Evolutionary conservation across 805 yeast species (phyloP), one percentile per base, ranked within the genome.

Genomic region (Starmerella tilneyi): DNA sequence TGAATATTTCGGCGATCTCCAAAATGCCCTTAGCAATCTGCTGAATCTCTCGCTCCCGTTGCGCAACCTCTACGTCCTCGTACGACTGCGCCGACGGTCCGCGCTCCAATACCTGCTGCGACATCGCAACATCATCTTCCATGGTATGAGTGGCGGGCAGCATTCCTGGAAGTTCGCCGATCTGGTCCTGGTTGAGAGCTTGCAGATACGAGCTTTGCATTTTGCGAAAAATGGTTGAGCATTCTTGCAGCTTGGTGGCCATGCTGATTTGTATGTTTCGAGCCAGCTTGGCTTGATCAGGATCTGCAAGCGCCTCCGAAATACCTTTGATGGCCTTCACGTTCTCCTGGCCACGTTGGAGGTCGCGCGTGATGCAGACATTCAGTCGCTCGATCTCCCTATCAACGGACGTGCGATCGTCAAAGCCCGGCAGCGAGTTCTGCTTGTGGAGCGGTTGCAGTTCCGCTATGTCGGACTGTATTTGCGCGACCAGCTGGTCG

Each of bases 11-110:
- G 24, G 94, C 82, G 1, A 92, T 84, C 60, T 92, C 99, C 32
- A 89, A 67, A 36, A 92, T 94, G 42, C 96, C 95, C 69, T 84
- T 84, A 4, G 98, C 97, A 44, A 92, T 72, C 53, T 81, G 82
- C 26, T 82, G 81, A 43, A 92, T 92, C 58, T 89, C 98, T 43
- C 78, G 75, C 58, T 92, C 98, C 44, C 98, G 71, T 54, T 82
- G 84, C 45, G 76, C 73, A 29, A 83, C 54, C 46, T 55, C 53
- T 4, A 41, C 53, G 31, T 53, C 55, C 62, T 57, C 63, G 60
- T 55, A 43, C 49, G 56, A 39, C 52, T 41, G 62, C 63, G 41
- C 56, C 52, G 24, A 52, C 21, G 32, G 44, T 38, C 45, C 53
- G 26, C 48, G 49, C 29, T 51, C 55, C 9, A 53, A 71, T 2